Percentiles rank a stretch among this genome's conserved stretches.
Evolutionary conservation across 345 rosid genomes (phyloP).

Genomic region (Eucalyptus sp.): DNA sequence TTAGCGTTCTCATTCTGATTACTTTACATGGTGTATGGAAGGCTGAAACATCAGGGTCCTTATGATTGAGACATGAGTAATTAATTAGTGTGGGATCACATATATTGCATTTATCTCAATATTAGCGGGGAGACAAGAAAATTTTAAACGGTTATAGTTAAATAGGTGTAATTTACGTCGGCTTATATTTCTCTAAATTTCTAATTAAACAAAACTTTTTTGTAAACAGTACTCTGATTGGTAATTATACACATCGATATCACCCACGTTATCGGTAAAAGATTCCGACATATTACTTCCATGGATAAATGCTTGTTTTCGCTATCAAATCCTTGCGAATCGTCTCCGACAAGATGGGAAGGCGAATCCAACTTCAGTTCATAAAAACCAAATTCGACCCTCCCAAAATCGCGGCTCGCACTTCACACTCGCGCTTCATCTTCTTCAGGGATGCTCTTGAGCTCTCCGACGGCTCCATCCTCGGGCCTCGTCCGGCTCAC

Average conservation of each 20-base stretch:
- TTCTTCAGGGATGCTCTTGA: conserved; percentile 19
- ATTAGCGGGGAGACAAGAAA: not conserved
- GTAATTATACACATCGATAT: not conserved
- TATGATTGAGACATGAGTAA: not conserved
- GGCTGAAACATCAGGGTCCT: not conserved
- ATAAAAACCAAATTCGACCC: not conserved
- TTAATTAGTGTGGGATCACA: not conserved
- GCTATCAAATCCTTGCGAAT: not conserved
- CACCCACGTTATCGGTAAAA: not conserved
- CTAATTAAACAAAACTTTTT: not conserved
- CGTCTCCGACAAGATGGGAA: not conserved
- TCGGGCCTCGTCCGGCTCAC: not conserved
- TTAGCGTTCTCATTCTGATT: not conserved
- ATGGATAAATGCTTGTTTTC: not conserved
- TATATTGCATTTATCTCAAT: not conserved
- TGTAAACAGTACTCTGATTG: not conserved
- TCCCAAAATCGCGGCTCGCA: not conserved
- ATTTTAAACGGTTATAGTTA: not conserved
- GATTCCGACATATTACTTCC: not conserved
- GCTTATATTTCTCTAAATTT: not conserved
- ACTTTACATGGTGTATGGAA: not conserved
- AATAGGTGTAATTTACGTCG: not conserved
- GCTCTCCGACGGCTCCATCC: not conserved
- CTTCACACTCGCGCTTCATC: not conserved
- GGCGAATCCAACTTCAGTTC: not conserved